phyloP scores from a whole-genome alignment of 306 rosid species.

The Citrullus mucosospermus region DNA sequence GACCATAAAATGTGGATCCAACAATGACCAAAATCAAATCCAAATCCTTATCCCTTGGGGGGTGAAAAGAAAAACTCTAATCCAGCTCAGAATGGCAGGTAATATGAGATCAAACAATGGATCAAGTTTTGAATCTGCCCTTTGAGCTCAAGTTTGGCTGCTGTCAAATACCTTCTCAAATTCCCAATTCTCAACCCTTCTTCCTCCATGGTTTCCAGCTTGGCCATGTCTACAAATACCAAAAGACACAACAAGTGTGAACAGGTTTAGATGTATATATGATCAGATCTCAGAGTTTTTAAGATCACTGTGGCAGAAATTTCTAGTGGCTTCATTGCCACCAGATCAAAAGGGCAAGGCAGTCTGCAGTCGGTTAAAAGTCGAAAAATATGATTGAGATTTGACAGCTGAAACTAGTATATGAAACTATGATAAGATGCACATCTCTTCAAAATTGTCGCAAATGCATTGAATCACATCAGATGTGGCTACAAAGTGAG shows the following conservation, averaged over 20 bases:
- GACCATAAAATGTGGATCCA: conserved; percentile 2
- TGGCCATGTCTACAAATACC: neutral
- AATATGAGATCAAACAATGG: neutral
- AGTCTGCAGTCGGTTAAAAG: neutral
- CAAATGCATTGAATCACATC: conserved; percentile 2
- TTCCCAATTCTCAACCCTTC: neutral
- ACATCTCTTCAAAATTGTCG: neutral
- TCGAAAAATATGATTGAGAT: neutral
- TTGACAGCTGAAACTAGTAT: neutral
- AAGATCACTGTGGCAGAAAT: neutral
- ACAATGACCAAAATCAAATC: neutral
- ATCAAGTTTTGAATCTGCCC: neutral
- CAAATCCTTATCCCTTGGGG: neutral
- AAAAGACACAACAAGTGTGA: neutral
- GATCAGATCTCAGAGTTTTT: neutral
- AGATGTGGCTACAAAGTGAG: neutral
- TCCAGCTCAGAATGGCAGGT: neutral
- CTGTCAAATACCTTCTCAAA: neutral
- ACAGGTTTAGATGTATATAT: neutral
- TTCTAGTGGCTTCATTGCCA: neutral
- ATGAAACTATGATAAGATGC: neutral
- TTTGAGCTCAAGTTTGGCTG: neutral
- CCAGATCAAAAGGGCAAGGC: neutral
- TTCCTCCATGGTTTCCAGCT: neutral
- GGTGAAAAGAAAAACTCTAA: neutral